Conservation (phyloP, 768 basidiomycete genomes). For the Lyophyllum decastes region DNA sequence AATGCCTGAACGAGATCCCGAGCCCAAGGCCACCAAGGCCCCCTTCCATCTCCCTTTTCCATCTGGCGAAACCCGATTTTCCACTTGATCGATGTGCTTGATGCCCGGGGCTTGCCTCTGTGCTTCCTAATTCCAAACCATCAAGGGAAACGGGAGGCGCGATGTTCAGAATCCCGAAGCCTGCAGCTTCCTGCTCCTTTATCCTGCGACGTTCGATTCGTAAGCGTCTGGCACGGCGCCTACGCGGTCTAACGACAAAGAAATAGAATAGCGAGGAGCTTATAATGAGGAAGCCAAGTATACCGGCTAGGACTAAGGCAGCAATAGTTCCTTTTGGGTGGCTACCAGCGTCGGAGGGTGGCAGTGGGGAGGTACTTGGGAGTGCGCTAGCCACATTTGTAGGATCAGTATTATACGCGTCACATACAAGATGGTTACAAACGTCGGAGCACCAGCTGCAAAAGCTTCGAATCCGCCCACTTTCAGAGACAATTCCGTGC, state of each 20-base stretch:
- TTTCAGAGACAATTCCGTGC: constrained; percentile 47
- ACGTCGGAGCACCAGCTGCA: constrained; percentile 28
- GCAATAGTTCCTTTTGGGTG: constrained; percentile 62
- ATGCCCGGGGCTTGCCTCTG: constrained; percentile 7
- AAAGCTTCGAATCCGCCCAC: constrained; percentile 53
- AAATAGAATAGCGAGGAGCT: constrained; percentile 42
- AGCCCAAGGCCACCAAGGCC: constrained; percentile 31
- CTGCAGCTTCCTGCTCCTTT: constrained; percentile 20
- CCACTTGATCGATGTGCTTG: constrained; percentile 26
- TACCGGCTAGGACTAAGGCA: constrained; percentile 58
- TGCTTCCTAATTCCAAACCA: constrained; percentile 13
- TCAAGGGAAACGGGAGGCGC: constrained; percentile 14
- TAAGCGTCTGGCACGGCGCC: constrained; percentile 25
- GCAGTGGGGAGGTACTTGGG: constrained; percentile 19
- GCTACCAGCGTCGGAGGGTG: constrained; percentile 8
- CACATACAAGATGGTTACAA: constrained; percentile 12
- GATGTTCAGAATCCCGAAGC: constrained; percentile 19
- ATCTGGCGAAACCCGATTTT: constrained; percentile 40
- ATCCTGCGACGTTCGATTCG: constrained; percentile 9
- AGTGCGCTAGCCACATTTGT: constrained; percentile 10
- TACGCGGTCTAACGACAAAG: constrained; percentile 49
- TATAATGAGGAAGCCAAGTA: constrained; percentile 51
- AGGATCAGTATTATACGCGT: neutral
- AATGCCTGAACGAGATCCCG: constrained; percentile 45
- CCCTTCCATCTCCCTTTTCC: constrained; percentile 45